These are phyloP conservation scores for Dendrobium chrysotoxum DNA, from an alignment of 106 monocot genomes.

Conservation along the genomic window DNA sequence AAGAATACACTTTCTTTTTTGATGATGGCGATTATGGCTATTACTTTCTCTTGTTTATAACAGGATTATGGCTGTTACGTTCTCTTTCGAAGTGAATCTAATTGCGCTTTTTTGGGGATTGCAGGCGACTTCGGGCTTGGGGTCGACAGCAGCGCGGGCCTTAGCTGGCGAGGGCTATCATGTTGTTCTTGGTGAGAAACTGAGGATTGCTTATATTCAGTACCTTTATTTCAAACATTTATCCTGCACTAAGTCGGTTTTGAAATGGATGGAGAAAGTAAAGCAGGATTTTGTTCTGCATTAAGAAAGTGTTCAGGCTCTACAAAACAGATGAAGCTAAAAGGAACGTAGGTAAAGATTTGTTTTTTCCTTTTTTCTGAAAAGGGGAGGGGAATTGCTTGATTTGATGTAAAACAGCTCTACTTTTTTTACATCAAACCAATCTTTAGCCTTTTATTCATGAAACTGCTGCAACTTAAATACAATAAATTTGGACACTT, in stretches of 20 bases:
- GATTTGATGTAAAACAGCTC: no score
- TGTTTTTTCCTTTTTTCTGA: no score
- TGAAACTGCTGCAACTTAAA: no score
- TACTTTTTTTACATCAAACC: no score
- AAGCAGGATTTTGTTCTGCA: no score
- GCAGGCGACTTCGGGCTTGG: slow-evolving; percentile 84
- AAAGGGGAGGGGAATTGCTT: no score
- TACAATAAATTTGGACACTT: no score
- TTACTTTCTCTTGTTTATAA: background rate
- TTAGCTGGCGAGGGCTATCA: slow-evolving; percentile 57
- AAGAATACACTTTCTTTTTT: background rate
- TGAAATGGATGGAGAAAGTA: background rate
- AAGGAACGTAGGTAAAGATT: no score
- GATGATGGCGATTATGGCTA: background rate
- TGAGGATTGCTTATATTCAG: background rate
- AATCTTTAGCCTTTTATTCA: no score
- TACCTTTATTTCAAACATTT: background rate
- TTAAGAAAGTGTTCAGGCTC: no score
- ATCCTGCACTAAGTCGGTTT: background rate
- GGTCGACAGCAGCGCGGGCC: slow-evolving; percentile 42
- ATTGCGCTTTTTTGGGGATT: background rate
- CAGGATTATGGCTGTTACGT: background rate
- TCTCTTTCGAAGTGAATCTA: background rate
- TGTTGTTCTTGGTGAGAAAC: slow-evolving; percentile 60
- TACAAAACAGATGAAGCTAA: background rate